Evolutionary conservation across 2,329 filamentous ascomycete genomes (phyloP), one percentile per base, ranked within the genome.

Genomic region (Tolypocladium inflatum): DNA sequence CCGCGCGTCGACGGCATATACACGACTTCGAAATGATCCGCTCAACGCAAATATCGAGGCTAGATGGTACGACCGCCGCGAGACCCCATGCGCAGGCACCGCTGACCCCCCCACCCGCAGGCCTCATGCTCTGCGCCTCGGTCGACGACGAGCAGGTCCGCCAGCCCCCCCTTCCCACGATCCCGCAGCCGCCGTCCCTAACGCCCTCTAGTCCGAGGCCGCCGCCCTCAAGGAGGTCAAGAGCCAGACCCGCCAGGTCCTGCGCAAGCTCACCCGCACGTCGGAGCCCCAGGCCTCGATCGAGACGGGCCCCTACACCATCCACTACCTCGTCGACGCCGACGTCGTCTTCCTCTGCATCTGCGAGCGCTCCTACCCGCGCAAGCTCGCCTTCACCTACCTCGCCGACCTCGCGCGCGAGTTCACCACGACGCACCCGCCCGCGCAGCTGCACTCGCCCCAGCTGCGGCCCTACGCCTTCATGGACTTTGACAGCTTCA

Each of bases 301-400:
- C 76, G 93, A 97, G 76, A 89, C 87, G 64, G 86, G 88, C 63
- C 68, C 72, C 78, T 92, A 90, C 78, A 91, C 86, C 61, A 80
- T 97, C 71, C 92, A 99, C 82, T 96, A 96, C 80, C 79, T 93
- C 62, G 89, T 99, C 75, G 80, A 88, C 67, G 81, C 86, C 68
- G 87, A 90, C 67, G 82, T 99, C 65, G 87, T 91, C 76, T 97
- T 96, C 80, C 81, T 97, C 67, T 91, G 89, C 80, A 93, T 99
- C 74, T 92, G 90, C 79, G 92, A 97, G 74, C 83, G 85, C 59
- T 90, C 90, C 58, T 99, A 97, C 80, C 93, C 94, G 59, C 93
- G 94, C 75, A 97, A 99, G 76, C 89, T 99, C 54, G 93, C 95
- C 69, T 96, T 99, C 76, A 97, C 93, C 61, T 99, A 97, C 82